Percentiles rank a stretch among this genome's conserved stretches.
phyloP scores from a whole-genome alignment of 2,329 filamentous ascomycete species.

The Cucurbitaria berberidis region DNA sequence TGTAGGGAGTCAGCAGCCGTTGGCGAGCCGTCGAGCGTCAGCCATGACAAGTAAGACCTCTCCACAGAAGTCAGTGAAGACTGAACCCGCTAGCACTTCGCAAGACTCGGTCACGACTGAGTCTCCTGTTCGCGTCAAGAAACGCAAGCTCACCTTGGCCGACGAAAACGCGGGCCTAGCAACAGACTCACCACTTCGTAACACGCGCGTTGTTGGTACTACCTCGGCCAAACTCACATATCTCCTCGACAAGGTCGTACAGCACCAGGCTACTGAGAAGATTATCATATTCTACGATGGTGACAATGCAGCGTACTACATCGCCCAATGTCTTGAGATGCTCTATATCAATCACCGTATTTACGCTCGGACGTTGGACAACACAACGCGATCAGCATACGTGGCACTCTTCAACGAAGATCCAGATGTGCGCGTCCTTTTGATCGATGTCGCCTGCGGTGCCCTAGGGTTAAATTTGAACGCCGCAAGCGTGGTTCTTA shows the following conservation, averaged over 20 bases:
- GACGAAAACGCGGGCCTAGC: slow-evolving; percentile 41
- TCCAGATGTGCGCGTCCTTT: slow-evolving; percentile 72
- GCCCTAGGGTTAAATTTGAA: slow-evolving; percentile 87
- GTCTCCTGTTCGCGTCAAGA: slow-evolving; percentile 31
- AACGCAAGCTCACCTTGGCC: slow-evolving; percentile 40
- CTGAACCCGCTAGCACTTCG: background rate
- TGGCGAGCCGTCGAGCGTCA: slow-evolving; percentile 36
- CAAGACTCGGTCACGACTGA: background rate
- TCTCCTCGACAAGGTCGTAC: slow-evolving; percentile 73
- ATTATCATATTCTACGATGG: slow-evolving; percentile 93
- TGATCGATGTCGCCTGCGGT: slow-evolving; percentile 91
- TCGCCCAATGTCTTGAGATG: slow-evolving; percentile 81
- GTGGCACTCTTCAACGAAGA: slow-evolving; percentile 78
- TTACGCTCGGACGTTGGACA: slow-evolving; percentile 68
- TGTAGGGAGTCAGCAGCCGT: slow-evolving; percentile 45
- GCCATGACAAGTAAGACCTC: slow-evolving; percentile 25
- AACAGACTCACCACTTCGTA: slow-evolving; percentile 61
- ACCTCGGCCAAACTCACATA: slow-evolving; percentile 88
- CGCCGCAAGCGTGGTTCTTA: slow-evolving; percentile 83
- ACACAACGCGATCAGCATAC: slow-evolving; percentile 72
- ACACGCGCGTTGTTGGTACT: slow-evolving; percentile 74
- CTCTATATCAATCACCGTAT: slow-evolving; percentile 67
- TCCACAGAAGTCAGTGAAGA: slow-evolving; percentile 22
- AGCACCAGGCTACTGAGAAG: slow-evolving; percentile 75
- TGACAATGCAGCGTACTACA: slow-evolving; percentile 84